Evolutionary conservation across 1,139 yeast genomes (phyloP), one percentile per base, ranked within the genome.

Genomic region (Tardiomyces blankii): DNA sequence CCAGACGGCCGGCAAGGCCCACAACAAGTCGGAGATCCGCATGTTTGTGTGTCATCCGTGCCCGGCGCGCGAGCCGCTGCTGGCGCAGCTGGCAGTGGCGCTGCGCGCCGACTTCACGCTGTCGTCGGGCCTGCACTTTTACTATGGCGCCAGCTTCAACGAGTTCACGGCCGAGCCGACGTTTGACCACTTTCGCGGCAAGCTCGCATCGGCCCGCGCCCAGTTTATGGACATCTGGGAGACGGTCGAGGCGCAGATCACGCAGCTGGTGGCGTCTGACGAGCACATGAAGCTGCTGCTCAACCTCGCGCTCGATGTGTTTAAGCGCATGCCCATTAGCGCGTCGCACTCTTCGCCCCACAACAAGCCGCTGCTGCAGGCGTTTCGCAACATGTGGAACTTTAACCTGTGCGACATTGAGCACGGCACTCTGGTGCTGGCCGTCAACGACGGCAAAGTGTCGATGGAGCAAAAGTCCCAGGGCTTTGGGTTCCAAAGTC

Each of bases 61-160:
- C 2, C 86, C 75, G 42, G 73, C 74, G 53, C 72, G 76, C 59
- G 85, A 77, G 43, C 86, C 87, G 2, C 62, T 84, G 32, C 62
- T 84, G 42, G 82, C 81, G 47, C 88, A 81, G 59, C 63, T 84
- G 50, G 80, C 88, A 18, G 74, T 82, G 43, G 68, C 78, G 25
- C 71, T 83, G 48, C 77, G 81, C 52, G 82, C 86, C 48, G 89
- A 83, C 59, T 81, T 80, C 58, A 80, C 89, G 1, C 62, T 84
- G 2, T 76, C 84, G 9, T 82, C 83, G 51, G 84, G 88, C 1
- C 61, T 83, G 40, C 91, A 83, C 57, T 82, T 82, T 63, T 68
- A 82, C 48, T 81, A 82, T 58, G 82, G 85, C 1, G 75, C 85
- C 1, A 75, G 83, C 54, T 83, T 80, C 54, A 82, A 81, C 59